These are phyloP conservation scores for Solanum verrucosum DNA, from an alignment of 257 asterid species.

Conservation along the genomic window DNA sequence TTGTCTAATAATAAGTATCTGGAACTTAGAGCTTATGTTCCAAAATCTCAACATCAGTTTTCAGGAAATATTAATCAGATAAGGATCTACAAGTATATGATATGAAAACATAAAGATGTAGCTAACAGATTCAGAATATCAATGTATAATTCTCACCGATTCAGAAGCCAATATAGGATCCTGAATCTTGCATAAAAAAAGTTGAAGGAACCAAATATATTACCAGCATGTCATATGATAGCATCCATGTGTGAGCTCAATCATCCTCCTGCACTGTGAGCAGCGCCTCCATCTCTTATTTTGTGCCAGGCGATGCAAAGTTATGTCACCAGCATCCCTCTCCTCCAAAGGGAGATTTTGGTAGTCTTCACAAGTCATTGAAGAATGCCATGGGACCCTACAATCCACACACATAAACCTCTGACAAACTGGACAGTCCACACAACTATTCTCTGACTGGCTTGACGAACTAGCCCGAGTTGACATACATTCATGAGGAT, in stretches of 20 bases:
- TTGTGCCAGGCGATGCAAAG: slow-evolving; percentile 40
- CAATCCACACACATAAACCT: slow-evolving; percentile 68
- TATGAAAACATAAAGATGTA: background rate
- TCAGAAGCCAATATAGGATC: background rate
- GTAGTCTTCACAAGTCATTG: slow-evolving; percentile 71
- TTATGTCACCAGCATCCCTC: slow-evolving; percentile 43
- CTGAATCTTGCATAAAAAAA: background rate
- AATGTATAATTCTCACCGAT: background rate
- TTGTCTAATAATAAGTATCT: background rate
- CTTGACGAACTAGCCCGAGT: slow-evolving; percentile 47
- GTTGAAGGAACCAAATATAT: background rate
- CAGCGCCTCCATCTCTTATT: slow-evolving; percentile 67
- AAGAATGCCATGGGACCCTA: slow-evolving; percentile 83
- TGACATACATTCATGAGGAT: slow-evolving; percentile 54
- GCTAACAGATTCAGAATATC: background rate
- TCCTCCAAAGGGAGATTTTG: slow-evolving; percentile 57
- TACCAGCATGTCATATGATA: slow-evolving; percentile 82
- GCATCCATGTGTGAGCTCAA: slow-evolving; percentile 66
- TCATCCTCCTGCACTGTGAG: slow-evolving; percentile 56
- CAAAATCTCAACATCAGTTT: background rate
- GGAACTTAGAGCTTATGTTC: background rate
- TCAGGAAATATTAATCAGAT: background rate
- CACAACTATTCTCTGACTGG: slow-evolving; percentile 39
- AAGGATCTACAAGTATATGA: background rate
- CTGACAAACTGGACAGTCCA: slow-evolving; percentile 77